Base-by-base conservation (phyloP, 73 alveolate species). In the Paramecium sonneborni region DNA sequence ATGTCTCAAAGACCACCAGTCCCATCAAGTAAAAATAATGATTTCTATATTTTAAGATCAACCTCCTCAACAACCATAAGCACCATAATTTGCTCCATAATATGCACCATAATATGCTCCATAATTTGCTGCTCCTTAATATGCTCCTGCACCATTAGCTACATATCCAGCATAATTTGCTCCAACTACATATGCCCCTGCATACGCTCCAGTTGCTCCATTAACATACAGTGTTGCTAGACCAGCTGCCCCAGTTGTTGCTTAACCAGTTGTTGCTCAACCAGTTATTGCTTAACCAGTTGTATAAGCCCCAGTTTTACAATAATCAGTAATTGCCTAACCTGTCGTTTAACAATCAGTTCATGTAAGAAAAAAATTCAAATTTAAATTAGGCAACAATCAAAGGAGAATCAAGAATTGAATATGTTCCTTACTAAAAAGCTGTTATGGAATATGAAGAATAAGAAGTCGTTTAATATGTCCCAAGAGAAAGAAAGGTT, bases 341-440 rank as follows among this genome's bases (percentile, higher is more conserved):
- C 84, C 84, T 23, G 84, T 62, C 44, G 84, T 62, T 30, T 62
- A 62, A 62, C 44, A 62, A 62, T 12, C 84, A 28, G 84, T 62
- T 12, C 84, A 62, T 62, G 84, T 62, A 52, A 18, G 0, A 18
- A 52, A 52, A 52, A 52, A 62, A 26, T 62, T 62, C 48, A 62
- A 62, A 62, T 62, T 62, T 30, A 62, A 62, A 62, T 62, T 62
- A 62, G 58, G 87, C 87, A 74, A 74, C 87, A 34, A 74, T 86
- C 88, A 86, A 86, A 57, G 93, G 93, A 56, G 93, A 86, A 67
- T 86, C 93, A 7, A 57, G 93, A 62, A 86, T 86, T 7, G 93
- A 86, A 62, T 86, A 86, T 35, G 85, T 86, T 11, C 93, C 93
- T 6, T 86, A 86, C 58, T 48, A 86, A 62, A 86, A 86, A 39